Evolutionary conservation across 2,329 filamentous ascomycete species (phyloP).

Genomic region (Aureobasidium subglaciale): DNA sequence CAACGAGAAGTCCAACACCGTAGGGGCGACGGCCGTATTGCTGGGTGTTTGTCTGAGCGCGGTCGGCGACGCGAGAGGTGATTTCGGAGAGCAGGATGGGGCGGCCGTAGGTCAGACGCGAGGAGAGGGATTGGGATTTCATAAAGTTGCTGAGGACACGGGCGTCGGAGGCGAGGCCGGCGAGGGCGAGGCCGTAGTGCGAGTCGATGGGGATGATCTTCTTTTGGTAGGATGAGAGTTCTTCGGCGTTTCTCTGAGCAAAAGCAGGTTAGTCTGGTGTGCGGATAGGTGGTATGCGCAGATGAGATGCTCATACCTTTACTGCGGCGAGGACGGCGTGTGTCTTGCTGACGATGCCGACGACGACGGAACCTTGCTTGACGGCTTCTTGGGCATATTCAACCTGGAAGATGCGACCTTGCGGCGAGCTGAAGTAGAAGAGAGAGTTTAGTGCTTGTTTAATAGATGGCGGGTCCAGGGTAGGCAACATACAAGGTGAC

Average conservation of each 20-base stretch:
- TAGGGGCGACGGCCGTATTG: slow-evolving; percentile 95
- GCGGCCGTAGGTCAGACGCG: slow-evolving; percentile 91
- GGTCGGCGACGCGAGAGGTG: slow-evolving; percentile 86
- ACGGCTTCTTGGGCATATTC: slow-evolving; percentile 98
- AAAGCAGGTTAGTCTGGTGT: too few species aligned
- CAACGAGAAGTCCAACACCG: slow-evolving; percentile 85
- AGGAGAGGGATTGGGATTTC: slow-evolving; percentile 97
- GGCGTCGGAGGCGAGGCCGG: slow-evolving; percentile 92
- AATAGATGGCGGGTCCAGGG: not conserved
- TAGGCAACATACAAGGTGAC: slow-evolving; percentile 82
- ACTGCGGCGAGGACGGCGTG: slow-evolving; percentile 92
- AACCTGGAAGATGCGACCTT: slow-evolving; percentile 99
- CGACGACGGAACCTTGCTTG: slow-evolving; percentile 97
- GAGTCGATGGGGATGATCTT: slow-evolving; percentile 97
- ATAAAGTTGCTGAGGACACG: slow-evolving; percentile 99
- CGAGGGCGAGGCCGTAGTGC: slow-evolving; percentile 91
- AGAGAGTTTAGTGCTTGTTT: not conserved
- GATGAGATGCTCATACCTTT: slow-evolving; percentile 57
- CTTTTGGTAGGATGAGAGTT: slow-evolving; percentile 99
- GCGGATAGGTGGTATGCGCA: not conserved
- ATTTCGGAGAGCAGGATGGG: slow-evolving; percentile 85
- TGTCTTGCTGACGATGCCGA: slow-evolving; percentile 95
- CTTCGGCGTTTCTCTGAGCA: slow-evolving; percentile 98
- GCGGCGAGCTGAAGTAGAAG: slow-evolving; percentile 78
- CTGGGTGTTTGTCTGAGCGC: slow-evolving; percentile 96